These are phyloP conservation scores for Leccinum boreale DNA, from an alignment of 768 basidiomycete species.

Conservation along the genomic window DNA sequence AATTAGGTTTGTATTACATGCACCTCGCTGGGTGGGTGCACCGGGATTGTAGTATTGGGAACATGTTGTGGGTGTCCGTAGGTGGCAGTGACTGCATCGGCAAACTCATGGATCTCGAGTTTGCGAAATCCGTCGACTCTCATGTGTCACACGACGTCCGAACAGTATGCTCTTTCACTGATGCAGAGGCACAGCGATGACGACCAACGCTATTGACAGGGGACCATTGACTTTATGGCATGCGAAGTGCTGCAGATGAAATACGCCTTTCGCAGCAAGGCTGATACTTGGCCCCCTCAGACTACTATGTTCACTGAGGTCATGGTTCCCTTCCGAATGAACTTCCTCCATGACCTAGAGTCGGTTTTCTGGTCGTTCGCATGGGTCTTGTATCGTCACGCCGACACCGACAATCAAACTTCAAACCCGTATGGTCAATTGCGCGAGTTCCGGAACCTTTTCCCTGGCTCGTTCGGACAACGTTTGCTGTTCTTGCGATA, in stretches of 20 bases:
- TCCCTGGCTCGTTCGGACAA: not conserved
- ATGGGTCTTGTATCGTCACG: not conserved
- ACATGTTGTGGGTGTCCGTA: not conserved
- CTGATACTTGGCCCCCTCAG: too few relatives aligned
- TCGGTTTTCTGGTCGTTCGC: not conserved
- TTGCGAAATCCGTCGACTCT: not conserved
- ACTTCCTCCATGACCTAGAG: not conserved
- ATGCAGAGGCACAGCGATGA: not conserved
- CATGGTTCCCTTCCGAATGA: not conserved
- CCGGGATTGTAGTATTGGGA: not conserved
- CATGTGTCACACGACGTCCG: not conserved
- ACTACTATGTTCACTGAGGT: not conserved
- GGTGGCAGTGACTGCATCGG: not conserved
- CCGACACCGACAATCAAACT: not conserved
- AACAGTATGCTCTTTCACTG: not conserved
- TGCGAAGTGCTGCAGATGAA: not conserved
- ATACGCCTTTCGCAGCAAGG: not conserved
- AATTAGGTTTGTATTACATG: not conserved
- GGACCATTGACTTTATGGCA: not conserved
- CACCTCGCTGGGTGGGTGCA: not conserved
- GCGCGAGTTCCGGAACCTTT: not conserved
- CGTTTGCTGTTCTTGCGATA: not conserved
- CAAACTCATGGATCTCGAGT: not conserved
- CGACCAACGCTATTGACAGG: not conserved
- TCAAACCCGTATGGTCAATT: not conserved